Evolutionary conservation across 2,329 filamentous ascomycete genomes (phyloP).

Genomic region (Myriosclerotinia curreyana): DNA sequence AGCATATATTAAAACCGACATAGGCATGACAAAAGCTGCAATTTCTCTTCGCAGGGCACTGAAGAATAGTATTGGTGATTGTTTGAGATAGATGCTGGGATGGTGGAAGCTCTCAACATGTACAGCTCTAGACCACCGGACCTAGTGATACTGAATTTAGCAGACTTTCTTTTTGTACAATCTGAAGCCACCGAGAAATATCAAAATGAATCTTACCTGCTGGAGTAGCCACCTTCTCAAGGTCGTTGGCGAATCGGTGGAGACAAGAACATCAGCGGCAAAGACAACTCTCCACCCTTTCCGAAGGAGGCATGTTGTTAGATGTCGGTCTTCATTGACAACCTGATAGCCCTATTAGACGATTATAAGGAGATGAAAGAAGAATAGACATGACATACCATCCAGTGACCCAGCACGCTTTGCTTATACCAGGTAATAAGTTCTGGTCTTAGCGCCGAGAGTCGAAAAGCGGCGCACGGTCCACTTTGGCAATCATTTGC

Average conservation of each 20-base stretch:
- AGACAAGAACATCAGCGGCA: neutral
- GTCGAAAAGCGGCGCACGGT: neutral
- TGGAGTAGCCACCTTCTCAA: neutral
- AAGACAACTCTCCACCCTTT: neutral
- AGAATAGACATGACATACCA: neutral
- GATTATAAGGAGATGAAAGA: neutral
- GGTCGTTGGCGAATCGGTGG: neutral
- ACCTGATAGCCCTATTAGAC: neutral
- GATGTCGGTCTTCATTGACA: conserved; percentile 1
- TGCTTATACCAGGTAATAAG: neutral
- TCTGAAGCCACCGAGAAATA: neutral
- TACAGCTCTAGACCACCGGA: neutral
- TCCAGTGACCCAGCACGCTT: neutral
- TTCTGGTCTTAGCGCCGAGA: neutral
- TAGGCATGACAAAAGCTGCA: neutral
- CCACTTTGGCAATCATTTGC: neutral
- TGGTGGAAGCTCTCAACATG: neutral
- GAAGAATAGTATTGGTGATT: neutral
- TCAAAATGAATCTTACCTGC: neutral
- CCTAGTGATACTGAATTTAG: neutral
- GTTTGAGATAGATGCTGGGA: neutral
- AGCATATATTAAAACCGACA: neutral
- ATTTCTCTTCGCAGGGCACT: neutral
- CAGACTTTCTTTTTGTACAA: neutral
- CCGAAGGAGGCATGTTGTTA: neutral